Evolutionary conservation across 2,329 filamentous ascomycete genomes (phyloP).

Genomic region (Thermoascus crustaceus): DNA sequence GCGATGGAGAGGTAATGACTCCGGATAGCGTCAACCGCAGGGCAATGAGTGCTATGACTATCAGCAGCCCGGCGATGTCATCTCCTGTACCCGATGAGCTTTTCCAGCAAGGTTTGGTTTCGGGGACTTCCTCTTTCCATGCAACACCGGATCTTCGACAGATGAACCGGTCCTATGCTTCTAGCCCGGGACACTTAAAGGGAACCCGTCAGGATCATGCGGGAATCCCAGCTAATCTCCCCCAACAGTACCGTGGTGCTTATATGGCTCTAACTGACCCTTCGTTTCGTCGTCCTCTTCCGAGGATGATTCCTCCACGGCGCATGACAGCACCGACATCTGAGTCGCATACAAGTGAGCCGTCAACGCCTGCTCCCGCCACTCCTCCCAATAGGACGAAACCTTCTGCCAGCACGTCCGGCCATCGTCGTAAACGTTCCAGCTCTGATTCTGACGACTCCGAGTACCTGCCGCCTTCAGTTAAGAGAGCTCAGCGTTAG

Average conservation of each 20-base stretch:
- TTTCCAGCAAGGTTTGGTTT: background rate
- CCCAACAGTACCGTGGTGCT: background rate
- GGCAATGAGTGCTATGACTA: background rate
- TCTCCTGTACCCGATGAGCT: background rate
- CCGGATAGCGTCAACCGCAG: background rate
- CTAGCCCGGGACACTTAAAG: no score
- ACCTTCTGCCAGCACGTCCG: background rate
- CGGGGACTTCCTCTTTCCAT: background rate
- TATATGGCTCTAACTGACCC: background rate
- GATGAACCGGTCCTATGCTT: background rate
- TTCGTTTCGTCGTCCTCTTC: background rate
- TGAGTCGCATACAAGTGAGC: background rate
- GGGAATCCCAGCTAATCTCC: no score
- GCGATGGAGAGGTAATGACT: background rate
- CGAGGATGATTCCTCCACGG: background rate
- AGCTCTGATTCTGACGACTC: conserved; percentile 5
- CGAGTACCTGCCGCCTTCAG: conserved; percentile 4
- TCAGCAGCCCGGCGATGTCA: background rate
- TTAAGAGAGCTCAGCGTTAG: conserved; percentile 4
- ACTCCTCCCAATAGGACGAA: background rate
- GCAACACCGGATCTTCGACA: background rate
- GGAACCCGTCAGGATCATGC: background rate
- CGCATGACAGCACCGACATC: conserved; percentile 1
- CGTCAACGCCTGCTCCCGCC: background rate
- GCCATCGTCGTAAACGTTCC: conserved; percentile 6